phyloP scores from a whole-genome alignment of 1,284 basidiomycete genomes.

The Volvariella surrecta region DNA sequence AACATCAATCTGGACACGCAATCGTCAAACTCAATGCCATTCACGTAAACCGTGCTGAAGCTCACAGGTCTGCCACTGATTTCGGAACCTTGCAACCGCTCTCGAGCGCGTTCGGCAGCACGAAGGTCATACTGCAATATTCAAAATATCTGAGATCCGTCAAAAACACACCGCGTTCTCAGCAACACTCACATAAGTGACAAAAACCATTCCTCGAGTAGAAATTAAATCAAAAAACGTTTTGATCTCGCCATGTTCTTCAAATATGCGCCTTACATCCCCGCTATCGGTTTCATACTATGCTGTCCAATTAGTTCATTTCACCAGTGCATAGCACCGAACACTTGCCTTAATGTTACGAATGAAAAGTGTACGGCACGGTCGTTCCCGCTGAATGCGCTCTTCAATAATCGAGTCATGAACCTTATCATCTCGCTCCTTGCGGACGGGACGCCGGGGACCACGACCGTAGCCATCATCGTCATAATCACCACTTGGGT shows the following conservation, averaged over 20 bases:
- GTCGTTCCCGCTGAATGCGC: conserved; percentile 83
- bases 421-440: conserved; percentile 74
- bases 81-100: conserved; percentile 78
- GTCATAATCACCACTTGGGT: conserved; percentile 39
- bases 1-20: conserved; percentile 76
- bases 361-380: conserved; percentile 93
- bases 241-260: conserved; percentile 90
- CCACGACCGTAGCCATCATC: conserved; percentile 45
- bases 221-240: conserved; percentile 94
- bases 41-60: conserved; percentile 8
- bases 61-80: conserved; percentile 80
- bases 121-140: conserved; percentile 78
- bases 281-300: conserved; percentile 88
- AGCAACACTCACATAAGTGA: conserved; percentile 81
- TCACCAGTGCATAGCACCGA: conserved; percentile 7
- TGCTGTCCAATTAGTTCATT: conserved; percentile 8
- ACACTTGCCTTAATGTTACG: conserved; percentile 93
- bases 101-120: conserved; percentile 84
- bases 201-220: conserved; percentile 94
- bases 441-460: conserved; percentile 43
- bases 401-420: conserved; percentile 85
- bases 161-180: conserved; percentile 5
- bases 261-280: conserved; percentile 80
- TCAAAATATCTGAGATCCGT: conserved; percentile 4
- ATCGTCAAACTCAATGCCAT: background rate